Conservation (phyloP, 495 filamentous ascomycete genomes). For the Hapsidospora chrysogenum region DNA sequence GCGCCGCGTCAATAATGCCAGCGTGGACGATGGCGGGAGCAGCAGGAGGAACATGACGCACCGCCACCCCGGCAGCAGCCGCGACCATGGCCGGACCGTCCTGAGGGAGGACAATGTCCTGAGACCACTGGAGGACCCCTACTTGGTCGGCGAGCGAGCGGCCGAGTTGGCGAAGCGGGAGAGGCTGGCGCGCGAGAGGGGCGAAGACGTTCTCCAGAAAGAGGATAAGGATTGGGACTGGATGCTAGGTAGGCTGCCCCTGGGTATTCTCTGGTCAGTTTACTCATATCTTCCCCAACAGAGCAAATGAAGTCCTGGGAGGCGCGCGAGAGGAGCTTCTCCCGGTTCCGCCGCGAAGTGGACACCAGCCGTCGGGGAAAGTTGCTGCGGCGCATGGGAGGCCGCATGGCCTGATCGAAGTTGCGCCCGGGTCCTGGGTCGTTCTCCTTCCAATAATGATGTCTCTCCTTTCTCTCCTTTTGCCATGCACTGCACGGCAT, state of each 20-base stretch:
- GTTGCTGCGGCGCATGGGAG: conserved; percentile 18
- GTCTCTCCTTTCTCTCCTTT: no score
- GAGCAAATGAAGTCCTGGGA: conserved; percentile 30
- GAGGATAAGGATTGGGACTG: conserved; percentile 34
- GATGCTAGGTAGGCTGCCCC: conserved; percentile 21
- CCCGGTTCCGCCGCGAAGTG: conserved; percentile 18
- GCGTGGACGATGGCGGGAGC: conserved; percentile 5
- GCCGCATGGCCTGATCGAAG: conserved; percentile 1
- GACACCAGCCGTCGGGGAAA: conserved; percentile 9
- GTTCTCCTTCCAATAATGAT: no score
- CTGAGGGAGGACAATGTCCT: no score
- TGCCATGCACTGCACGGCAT: no score
- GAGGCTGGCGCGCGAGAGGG: conserved; percentile 27
- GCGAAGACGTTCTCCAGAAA: conserved; percentile 22
- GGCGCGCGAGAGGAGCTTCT: conserved; percentile 29
- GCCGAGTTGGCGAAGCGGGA: conserved; percentile 23
- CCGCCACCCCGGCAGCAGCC: neutral
- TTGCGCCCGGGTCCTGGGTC: no score
- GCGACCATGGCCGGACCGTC: no score
- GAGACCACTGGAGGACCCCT: conserved; percentile 33
- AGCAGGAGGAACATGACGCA: neutral
- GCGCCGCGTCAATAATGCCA: conserved; percentile 22
- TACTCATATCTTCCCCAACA: conserved; percentile 2
- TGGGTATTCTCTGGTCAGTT: neutral
- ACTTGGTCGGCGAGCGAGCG: conserved; percentile 34